Evolutionary conservation across 768 basidiomycete species (phyloP).

Genomic region (Russula virescens): DNA sequence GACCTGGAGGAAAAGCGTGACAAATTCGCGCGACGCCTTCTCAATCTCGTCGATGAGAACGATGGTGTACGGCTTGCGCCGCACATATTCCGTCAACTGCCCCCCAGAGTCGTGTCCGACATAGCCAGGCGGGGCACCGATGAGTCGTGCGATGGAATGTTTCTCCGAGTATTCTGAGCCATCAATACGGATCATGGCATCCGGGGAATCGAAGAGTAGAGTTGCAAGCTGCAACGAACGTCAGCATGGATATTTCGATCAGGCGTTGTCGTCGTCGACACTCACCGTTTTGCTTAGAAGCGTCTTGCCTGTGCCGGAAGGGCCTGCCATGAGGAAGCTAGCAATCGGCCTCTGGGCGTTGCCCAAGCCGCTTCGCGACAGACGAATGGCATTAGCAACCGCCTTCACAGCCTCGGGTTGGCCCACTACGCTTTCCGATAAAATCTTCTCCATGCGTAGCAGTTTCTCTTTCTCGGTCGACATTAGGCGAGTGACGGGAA

Average conservation of each 20-base stretch:
- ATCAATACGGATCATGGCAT: conserved; percentile 90
- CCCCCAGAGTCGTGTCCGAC: conserved; percentile 89
- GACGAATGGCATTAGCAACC: conserved; percentile 87
- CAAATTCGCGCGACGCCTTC: conserved; percentile 71
- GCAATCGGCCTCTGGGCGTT: conserved; percentile 86
- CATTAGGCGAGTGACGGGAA: conserved; percentile 82
- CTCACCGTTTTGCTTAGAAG: conserved; percentile 83
- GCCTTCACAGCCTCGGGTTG: conserved; percentile 89
- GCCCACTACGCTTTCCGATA: conserved; percentile 75
- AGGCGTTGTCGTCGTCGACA: conserved; percentile 8
- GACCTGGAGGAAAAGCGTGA: conserved; percentile 73
- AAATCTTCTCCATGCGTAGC: conserved; percentile 77
- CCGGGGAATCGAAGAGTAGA: conserved; percentile 83
- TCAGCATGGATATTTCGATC: conserved; percentile 11
- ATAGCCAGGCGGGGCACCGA: conserved; percentile 79
- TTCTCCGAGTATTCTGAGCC: conserved; percentile 90
- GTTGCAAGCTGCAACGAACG: conserved; percentile 61
- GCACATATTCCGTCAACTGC: conserved; percentile 89
- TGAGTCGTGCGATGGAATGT: conserved; percentile 66
- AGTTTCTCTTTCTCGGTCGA: conserved; percentile 91
- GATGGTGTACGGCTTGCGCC: conserved; percentile 85
- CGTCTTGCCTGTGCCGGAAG: conserved; percentile 88
- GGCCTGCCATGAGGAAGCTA: conserved; percentile 89
- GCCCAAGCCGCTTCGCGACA: conserved; percentile 91
- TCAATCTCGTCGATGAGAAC: conserved; percentile 87